Percentiles rank a stretch among this genome's conserved stretches.
Conservation (phyloP, 2,329 filamentous ascomycete genomes). For the Diplodia seriata region DNA sequence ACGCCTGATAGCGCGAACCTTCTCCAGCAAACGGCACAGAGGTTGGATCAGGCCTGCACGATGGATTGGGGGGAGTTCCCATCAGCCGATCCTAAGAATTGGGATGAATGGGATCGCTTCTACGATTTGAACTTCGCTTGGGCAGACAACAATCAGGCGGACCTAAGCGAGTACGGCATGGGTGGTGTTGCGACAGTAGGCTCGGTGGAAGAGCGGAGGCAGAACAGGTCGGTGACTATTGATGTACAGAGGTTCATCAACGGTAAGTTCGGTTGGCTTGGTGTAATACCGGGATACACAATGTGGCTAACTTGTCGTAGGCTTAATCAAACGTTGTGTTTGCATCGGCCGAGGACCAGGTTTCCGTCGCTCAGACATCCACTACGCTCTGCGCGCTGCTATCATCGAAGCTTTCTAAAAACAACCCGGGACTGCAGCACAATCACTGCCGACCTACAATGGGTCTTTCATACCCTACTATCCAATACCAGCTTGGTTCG, state of each 20-base stretch:
- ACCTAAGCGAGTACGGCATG: constrained; percentile 32
- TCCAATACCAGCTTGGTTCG: neutral
- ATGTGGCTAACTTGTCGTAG: constrained; percentile 36
- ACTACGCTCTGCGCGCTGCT: constrained; percentile 48
- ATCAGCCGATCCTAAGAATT: neutral
- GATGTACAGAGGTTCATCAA: constrained; percentile 54
- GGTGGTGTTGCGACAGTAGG: constrained; percentile 8
- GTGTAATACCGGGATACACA: neutral
- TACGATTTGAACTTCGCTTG: constrained; percentile 27
- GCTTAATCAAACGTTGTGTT: constrained; percentile 46
- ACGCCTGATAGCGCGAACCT: constrained; percentile 14
- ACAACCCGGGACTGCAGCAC: neutral
- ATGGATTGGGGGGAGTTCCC: neutral
- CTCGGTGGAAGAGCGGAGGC: constrained; percentile 36
- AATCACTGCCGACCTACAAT: neutral
- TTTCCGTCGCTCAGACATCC: constrained; percentile 53
- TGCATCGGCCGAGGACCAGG: constrained; percentile 56
- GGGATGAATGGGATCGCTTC: constrained; percentile 28
- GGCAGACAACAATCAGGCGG: constrained; percentile 28
- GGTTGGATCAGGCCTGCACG: neutral
- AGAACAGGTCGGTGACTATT: constrained; percentile 50
- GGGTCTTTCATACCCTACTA: neutral
- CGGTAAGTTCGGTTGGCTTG: constrained; percentile 44
- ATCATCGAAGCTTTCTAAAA: constrained; percentile 41
- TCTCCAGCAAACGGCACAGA: constrained; percentile 3